phyloP scores from a whole-genome alignment of 1,139 yeast genomes.

The Debaryomycetaceae sp. region DNA sequence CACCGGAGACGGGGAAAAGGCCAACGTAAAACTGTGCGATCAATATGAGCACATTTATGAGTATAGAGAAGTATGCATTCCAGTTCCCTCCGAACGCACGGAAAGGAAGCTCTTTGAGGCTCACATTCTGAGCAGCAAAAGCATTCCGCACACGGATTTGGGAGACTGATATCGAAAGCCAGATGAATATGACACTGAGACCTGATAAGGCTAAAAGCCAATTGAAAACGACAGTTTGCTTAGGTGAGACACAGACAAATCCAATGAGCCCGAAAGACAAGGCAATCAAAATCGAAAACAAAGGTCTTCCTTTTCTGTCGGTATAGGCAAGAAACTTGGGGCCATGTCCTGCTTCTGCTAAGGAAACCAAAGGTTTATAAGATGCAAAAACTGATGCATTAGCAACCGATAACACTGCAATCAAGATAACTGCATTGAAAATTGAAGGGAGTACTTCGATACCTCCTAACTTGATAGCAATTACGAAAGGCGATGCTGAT shows the following conservation, averaged over 20 bases:
- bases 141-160: slow-evolving; percentile 22
- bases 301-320: slow-evolving; percentile 44
- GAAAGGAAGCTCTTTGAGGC: slow-evolving; percentile 18
- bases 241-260: slow-evolving; percentile 27
- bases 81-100: slow-evolving; percentile 26
- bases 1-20: slow-evolving; percentile 23
- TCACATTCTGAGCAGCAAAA: slow-evolving; percentile 16
- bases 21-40: slow-evolving; percentile 34
- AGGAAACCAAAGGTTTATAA: slow-evolving; percentile 42
- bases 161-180: slow-evolving; percentile 31
- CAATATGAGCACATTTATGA: slow-evolving; percentile 27
- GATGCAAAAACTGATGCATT: slow-evolving; percentile 13
- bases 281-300: slow-evolving; percentile 28
- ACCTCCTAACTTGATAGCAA: slow-evolving; percentile 26
- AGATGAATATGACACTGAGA: slow-evolving; percentile 38
- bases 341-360: slow-evolving; percentile 43
- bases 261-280: slow-evolving; percentile 22
- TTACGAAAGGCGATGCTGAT: slow-evolving; percentile 17
- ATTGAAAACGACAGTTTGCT: slow-evolving; percentile 33
- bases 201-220: slow-evolving; percentile 43
- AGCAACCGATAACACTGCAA: slow-evolving; percentile 32
- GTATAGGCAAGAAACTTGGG: slow-evolving; percentile 41
- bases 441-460: slow-evolving; percentile 29
- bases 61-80: slow-evolving; percentile 32
- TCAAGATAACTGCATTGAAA: slow-evolving; percentile 30